phyloP scores from a whole-genome alignment of 164 flowering plant genomes.

The Taxillus chinensis region DNA sequence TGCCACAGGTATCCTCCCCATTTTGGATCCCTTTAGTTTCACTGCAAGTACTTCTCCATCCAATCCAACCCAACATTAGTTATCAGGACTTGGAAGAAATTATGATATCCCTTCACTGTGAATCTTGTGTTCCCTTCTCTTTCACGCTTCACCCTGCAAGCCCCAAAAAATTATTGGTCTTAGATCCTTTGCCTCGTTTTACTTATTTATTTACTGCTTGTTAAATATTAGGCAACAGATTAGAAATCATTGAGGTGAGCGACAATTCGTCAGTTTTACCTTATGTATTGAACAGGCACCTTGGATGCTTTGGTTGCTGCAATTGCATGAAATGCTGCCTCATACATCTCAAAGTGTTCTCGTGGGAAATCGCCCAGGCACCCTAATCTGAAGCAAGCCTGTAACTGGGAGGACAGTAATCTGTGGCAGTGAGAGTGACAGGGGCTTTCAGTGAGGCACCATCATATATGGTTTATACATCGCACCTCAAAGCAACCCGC shows the following conservation, averaged over 20 bases:
- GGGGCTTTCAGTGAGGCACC: constrained; percentile 80
- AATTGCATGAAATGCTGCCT: constrained; percentile 48
- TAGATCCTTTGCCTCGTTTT: background rate
- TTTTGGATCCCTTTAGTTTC: constrained; percentile 75
- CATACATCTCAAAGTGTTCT: constrained; percentile 72
- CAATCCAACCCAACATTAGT: constrained; percentile 68
- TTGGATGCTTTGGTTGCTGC: constrained; percentile 51
- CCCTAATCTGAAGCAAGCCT: constrained; percentile 69
- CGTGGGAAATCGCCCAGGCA: constrained; percentile 77
- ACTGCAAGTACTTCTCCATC: constrained; percentile 68
- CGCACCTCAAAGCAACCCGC: constrained; percentile 73
- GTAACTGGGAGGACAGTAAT: constrained; percentile 75
- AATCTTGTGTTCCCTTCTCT: constrained; percentile 67
- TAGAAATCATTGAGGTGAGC: background rate
- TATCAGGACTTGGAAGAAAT: constrained; percentile 56
- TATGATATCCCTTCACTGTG: constrained; percentile 40
- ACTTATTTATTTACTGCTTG: no score
- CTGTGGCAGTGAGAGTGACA: constrained; percentile 55
- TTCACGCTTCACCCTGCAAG: constrained; percentile 54
- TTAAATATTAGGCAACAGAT: background rate
- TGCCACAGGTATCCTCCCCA: constrained; percentile 80
- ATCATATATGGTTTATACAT: constrained; percentile 56
- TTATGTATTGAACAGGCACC: constrained; percentile 62
- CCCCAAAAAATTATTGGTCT: background rate
- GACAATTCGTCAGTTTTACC: constrained; percentile 21